These are phyloP conservation scores for Aspergillus texensis DNA, from an alignment of 2,329 filamentous ascomycete genomes.

Conservation along the genomic window DNA sequence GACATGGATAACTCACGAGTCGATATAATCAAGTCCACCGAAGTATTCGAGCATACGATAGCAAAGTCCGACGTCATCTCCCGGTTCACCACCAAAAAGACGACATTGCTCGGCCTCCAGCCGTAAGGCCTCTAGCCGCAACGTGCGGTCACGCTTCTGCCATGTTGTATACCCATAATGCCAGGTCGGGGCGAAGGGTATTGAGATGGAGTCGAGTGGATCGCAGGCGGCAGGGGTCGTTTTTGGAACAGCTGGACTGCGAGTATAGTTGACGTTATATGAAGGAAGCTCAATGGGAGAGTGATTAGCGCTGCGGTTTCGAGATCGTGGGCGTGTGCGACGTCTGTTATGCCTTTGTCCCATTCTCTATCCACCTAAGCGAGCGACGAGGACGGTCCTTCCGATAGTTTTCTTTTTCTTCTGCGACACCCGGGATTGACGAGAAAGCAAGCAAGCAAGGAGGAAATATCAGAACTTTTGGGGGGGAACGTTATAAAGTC, in stretches of 20 bases:
- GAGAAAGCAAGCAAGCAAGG: slow-evolving; percentile 7
- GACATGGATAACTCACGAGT: slow-evolving; percentile 36
- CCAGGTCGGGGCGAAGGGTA: slow-evolving; percentile 43
- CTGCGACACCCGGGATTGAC: neutral
- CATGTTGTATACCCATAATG: slow-evolving; percentile 45
- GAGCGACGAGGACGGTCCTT: slow-evolving; percentile 8
- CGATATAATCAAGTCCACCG: slow-evolving; percentile 52
- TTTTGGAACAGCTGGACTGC: slow-evolving; percentile 7
- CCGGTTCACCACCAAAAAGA: slow-evolving; percentile 49
- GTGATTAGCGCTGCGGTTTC: slow-evolving; percentile 33
- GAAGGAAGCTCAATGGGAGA: slow-evolving; percentile 22
- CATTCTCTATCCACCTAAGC: slow-evolving; percentile 34
- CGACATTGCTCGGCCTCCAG: slow-evolving; percentile 48
- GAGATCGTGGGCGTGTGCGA: slow-evolving; percentile 46
- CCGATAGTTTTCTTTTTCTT: slow-evolving; percentile 9
- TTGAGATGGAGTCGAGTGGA: slow-evolving; percentile 28
- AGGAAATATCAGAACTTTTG: slow-evolving; percentile 11
- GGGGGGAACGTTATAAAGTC: slow-evolving; percentile 19
- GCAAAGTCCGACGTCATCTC: slow-evolving; percentile 48
- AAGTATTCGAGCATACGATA: slow-evolving; percentile 55
- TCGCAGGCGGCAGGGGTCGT: slow-evolving; percentile 23
- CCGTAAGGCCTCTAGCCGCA: slow-evolving; percentile 31
- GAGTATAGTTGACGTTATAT: slow-evolving; percentile 18
- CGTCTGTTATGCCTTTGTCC: slow-evolving; percentile 52
- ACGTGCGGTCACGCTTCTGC: slow-evolving; percentile 39